Evolutionary conservation across 352 stramenopile genomes (phyloP), one percentile per base, ranked within the genome.

Genomic region (Pythium coloratum): DNA sequence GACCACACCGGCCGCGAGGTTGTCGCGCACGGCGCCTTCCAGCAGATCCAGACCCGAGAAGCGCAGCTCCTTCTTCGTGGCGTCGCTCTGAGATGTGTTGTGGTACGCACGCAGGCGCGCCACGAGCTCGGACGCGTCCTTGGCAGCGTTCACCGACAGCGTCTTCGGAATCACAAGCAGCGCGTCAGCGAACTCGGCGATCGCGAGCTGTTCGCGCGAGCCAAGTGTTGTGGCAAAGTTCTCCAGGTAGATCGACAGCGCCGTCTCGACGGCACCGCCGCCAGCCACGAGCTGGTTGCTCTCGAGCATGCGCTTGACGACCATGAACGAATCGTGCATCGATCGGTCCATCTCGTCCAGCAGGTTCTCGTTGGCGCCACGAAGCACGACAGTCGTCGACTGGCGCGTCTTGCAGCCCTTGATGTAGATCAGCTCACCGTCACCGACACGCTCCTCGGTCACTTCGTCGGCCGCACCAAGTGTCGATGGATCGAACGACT

Each of bases 251-350:
- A 99, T 97, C 62, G 91, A 98, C 47, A 99, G 78, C 33, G 97
- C 97, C n/a, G 86, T 89, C 77, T 99, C 98, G 24, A 99, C 98
- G 5, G 97, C 96, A 61, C 98, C 98, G 30, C 98, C 98, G 57
- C 98, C 98, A 36, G 96, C 95, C 49, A 99, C 97, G 1, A 99
- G 78, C 51, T 98, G 97, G 78, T 99, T 99, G 69, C 88, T 98
- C 84, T 99, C 98, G n/a, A 99, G 87, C 92, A 99, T 99, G 50
- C 98, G 90, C 88, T 99, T 99, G 20, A 99, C 95, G n/a, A 99
- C 96, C 88, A 98, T 99, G 54, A 99, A 87, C 46, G 95, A 94
- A 82, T 99, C 98, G 76, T 99, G 97, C 63, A 99, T 88, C 24
- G 97, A 98, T 40, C 98, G 90, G 78, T 99, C 97, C 94, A 99